Conservation (phyloP, 176 grass and related monocot species). For the Echinochloa phyllopogon region DNA sequence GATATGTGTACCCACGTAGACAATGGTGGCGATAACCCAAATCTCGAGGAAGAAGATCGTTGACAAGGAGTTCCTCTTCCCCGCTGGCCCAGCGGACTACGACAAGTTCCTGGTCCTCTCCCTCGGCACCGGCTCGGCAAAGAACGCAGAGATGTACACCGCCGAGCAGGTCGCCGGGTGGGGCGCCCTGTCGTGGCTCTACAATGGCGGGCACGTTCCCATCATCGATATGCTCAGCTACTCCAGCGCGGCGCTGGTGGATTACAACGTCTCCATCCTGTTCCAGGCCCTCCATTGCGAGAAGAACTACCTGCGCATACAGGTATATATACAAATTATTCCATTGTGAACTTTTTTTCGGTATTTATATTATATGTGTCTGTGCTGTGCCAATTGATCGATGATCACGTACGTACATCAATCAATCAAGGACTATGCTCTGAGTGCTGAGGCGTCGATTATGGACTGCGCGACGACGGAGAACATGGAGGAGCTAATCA, state of each 20-base stretch:
- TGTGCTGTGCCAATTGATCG: no score
- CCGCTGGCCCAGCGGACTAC: slow-evolving; percentile 18
- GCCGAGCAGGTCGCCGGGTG: slow-evolving; percentile 42
- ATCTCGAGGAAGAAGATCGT: slow-evolving; percentile 46
- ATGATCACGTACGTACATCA: no score
- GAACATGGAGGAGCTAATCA: slow-evolving; percentile 43
- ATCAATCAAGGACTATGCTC: slow-evolving; percentile 49
- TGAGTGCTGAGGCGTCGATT: slow-evolving; percentile 8
- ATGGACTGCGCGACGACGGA: slow-evolving; percentile 46
- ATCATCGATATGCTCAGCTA: slow-evolving; percentile 52
- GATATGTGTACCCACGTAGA: no score
- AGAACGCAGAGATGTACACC: slow-evolving; percentile 22
- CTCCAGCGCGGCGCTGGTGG: slow-evolving; percentile 52
- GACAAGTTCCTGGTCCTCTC: slow-evolving; percentile 57
- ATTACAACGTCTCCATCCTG: slow-evolving; percentile 52
- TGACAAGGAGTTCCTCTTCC: slow-evolving; percentile 19
- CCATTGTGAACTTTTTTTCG: no score
- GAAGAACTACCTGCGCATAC: slow-evolving; percentile 56
- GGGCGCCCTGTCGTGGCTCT: slow-evolving; percentile 57
- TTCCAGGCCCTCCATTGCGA: slow-evolving; percentile 46
- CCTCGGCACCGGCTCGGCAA: slow-evolving; percentile 49
- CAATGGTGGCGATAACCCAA: slow-evolving; percentile 47
- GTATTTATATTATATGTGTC: no score
- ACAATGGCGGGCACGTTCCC: slow-evolving; percentile 34
- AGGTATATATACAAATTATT: no score